These are phyloP conservation scores for Daldinia bambusicola DNA, from an alignment of 495 filamentous ascomycete genomes.

Conservation along the genomic window DNA sequence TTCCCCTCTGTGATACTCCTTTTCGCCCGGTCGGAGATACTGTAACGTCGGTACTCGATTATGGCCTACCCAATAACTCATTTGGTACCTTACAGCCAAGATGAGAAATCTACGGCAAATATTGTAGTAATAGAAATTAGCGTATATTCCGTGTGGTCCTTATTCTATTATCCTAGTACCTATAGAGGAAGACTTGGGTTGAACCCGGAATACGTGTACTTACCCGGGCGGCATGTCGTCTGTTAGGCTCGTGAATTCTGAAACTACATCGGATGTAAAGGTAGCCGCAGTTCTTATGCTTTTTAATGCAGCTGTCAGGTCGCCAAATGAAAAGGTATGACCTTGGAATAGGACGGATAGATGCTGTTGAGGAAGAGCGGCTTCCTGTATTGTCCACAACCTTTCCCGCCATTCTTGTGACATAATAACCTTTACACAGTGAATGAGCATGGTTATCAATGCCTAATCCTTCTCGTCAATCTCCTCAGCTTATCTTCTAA, in stretches of 20 bases:
- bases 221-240: too few relatives aligned
- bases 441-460: slow-evolving; percentile 1
- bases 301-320: not conserved
- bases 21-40: not conserved
- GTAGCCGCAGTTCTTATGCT: not conserved
- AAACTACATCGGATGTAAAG: too few relatives aligned
- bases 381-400: slow-evolving; percentile 30
- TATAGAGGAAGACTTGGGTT: too few relatives aligned
- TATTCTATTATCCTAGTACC: too few relatives aligned
- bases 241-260: not conserved
- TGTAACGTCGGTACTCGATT: not conserved
- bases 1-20: not conserved
- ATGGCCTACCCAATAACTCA: not conserved
- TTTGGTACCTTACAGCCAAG: not conserved
- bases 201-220: too few relatives aligned
- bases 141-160: too few relatives aligned
- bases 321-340: not conserved
- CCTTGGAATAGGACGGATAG: slow-evolving; percentile 13
- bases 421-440: not conserved
- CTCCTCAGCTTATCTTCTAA: not conserved
- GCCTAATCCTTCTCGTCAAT: not conserved
- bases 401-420: slow-evolving; percentile 23
- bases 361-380: not conserved
- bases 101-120: not conserved
- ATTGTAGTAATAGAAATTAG: not conserved